Conservation (phyloP, 192 early-diverging fungal genomes). For the Entomortierella lignicola region DNA sequence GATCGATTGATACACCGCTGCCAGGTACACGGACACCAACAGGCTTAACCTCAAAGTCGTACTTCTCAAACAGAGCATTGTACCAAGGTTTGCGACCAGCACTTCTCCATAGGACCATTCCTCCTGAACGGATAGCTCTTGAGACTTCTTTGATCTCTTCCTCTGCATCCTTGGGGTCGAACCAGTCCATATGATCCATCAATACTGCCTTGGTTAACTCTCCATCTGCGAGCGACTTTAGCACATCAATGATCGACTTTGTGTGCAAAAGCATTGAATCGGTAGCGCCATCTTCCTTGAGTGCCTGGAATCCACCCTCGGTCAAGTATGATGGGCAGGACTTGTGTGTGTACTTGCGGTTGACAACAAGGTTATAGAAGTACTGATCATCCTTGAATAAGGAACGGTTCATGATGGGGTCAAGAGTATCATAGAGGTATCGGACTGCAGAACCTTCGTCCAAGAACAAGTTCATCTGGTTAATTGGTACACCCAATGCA, state of each 20-base stretch:
- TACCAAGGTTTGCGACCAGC: slow-evolving; percentile 88
- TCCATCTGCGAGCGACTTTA: slow-evolving; percentile 66
- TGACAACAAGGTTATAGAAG: slow-evolving; percentile 85
- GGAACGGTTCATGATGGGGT: slow-evolving; percentile 74
- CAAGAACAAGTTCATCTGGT: slow-evolving; percentile 88
- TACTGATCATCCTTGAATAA: slow-evolving; percentile 81
- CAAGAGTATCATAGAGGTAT: slow-evolving; percentile 85
- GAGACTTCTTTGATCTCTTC: slow-evolving; percentile 76
- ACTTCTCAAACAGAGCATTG: slow-evolving; percentile 75
- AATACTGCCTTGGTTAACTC: slow-evolving; percentile 81
- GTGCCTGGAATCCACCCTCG: slow-evolving; percentile 70
- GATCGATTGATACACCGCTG: slow-evolving; percentile 72
- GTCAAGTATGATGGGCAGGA: slow-evolving; percentile 84
- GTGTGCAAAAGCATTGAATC: slow-evolving; percentile 85
- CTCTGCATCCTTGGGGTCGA: slow-evolving; percentile 72
- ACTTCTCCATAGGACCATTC: slow-evolving; percentile 83
- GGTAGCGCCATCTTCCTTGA: slow-evolving; percentile 62
- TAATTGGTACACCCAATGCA: slow-evolving; percentile 85
- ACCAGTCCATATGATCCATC: slow-evolving; percentile 95
- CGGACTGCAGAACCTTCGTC: slow-evolving; percentile 81
- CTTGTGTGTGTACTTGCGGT: slow-evolving; percentile 72
- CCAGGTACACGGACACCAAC: slow-evolving; percentile 76
- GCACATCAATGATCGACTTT: slow-evolving; percentile 79
- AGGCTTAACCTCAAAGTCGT: slow-evolving; percentile 76
- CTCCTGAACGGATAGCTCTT: slow-evolving; percentile 68